A percentile compares a stretch with the other conserved stretches of the same genome.
phyloP scores from a whole-genome alignment of 2,329 filamentous ascomycete species.

The Colletotrichum eleusines region DNA sequence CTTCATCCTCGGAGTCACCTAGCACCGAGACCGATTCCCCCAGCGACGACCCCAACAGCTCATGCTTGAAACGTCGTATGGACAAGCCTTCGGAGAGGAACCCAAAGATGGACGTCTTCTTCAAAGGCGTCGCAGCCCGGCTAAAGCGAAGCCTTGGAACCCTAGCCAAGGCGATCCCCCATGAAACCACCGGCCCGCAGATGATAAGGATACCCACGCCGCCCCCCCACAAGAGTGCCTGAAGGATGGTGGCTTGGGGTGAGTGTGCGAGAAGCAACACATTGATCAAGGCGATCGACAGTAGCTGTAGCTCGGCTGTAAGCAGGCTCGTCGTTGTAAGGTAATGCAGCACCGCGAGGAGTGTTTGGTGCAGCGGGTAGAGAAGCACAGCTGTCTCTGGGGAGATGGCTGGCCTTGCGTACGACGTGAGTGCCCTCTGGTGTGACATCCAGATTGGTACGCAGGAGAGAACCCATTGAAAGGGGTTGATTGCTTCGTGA shows the following conservation, averaged over 20 bases:
- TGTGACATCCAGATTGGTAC: conserved; percentile 66
- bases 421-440: not conserved
- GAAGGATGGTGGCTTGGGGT: conserved; percentile 86
- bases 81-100: conserved; percentile 57
- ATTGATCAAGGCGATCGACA: conserved; percentile 86
- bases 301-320: conserved; percentile 86
- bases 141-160: conserved; percentile 93
- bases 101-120: conserved; percentile 53
- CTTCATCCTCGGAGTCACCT: conserved; percentile 47
- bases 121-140: conserved; percentile 58
- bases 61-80: conserved; percentile 61
- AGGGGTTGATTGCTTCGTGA: conserved; percentile 68
- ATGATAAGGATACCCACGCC: conserved; percentile 80
- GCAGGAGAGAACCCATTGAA: conserved; percentile 85
- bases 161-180: conserved; percentile 87
- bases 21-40: conserved; percentile 51
- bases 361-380: conserved; percentile 85
- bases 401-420: conserved; percentile 51
- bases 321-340: conserved; percentile 91
- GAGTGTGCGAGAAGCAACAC: conserved; percentile 81
- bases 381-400: conserved; percentile 73
- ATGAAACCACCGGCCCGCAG: conserved; percentile 80
- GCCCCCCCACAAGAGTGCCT: conserved; percentile 87
- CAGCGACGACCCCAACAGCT: conserved; percentile 49
- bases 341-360: conserved; percentile 80